Conservation (phyloP, 2,329 filamentous ascomycete species). For the Aspergillus proliferans region DNA sequence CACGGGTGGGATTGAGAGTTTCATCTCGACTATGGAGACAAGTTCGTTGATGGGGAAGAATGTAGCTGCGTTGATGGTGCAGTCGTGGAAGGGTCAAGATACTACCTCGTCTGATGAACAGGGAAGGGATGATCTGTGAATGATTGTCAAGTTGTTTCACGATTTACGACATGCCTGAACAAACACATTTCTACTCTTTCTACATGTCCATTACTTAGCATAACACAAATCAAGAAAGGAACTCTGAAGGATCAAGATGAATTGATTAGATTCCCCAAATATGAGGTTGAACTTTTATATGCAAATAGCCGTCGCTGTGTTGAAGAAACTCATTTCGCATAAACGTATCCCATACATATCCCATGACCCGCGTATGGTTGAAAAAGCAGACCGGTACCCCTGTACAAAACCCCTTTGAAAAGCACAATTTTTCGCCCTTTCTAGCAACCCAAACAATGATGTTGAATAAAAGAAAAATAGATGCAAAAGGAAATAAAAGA, state of each 20-base stretch:
- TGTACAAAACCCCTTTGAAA: constrained; percentile 23
- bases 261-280: background rate
- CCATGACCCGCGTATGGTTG: constrained; percentile 34
- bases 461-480: constrained; percentile 24
- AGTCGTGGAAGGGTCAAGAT: constrained; percentile 41
- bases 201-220: background rate
- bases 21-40: constrained; percentile 97
- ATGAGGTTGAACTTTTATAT: constrained; percentile 5
- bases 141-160: background rate
- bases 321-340: constrained; percentile 20
- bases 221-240: no score
- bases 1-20: constrained; percentile 71
- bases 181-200: no score
- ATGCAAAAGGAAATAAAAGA: constrained; percentile 11
- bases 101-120: constrained; percentile 1
- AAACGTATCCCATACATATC: constrained; percentile 25
- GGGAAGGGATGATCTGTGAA: constrained; percentile 7
- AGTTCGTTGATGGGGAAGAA: constrained; percentile 77
- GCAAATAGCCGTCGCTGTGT: constrained; percentile 11
- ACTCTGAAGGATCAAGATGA: background rate
- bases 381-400: constrained; percentile 34
- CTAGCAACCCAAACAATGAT: constrained; percentile 27
- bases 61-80: constrained; percentile 50
- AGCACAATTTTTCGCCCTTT: constrained; percentile 21
- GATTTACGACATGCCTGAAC: no score